Percentiles rank a stretch among this genome's conserved stretches.
These are phyloP conservation scores for Cercophora sp. DNA, from an alignment of 495 filamentous ascomycete genomes.

Conservation along the genomic window DNA sequence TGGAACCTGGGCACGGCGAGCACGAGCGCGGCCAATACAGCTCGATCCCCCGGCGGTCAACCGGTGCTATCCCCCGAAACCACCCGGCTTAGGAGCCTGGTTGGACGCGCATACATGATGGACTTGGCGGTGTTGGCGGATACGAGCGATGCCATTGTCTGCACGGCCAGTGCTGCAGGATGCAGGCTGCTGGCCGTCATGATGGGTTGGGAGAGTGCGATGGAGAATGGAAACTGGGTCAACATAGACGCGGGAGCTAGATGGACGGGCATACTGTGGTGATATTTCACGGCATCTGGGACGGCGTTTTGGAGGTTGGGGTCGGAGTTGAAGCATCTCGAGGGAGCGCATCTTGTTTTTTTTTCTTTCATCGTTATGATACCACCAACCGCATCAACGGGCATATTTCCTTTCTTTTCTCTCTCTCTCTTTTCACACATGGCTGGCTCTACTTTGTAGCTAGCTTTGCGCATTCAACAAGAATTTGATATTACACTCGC, in stretches of 20 bases:
- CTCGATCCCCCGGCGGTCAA: slow-evolving; percentile 15
- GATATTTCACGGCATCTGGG: background rate
- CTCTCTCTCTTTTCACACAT: background rate
- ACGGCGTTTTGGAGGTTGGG: background rate
- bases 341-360: background rate
- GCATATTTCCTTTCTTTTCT: background rate
- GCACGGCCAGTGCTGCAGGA: slow-evolving; percentile 59
- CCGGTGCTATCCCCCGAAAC: slow-evolving; percentile 44
- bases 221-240: slow-evolving; percentile 54
- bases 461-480: too few relatives aligned
- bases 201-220: slow-evolving; percentile 70
- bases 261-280: slow-evolving; percentile 45
- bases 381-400: slow-evolving; percentile 1
- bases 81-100: slow-evolving; percentile 55
- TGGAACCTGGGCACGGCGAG: slow-evolving; percentile 54
- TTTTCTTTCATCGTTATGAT: background rate
- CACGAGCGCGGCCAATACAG: slow-evolving; percentile 18
- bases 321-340: too few relatives aligned
- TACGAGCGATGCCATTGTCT: slow-evolving; percentile 59
- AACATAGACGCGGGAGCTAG: slow-evolving; percentile 68
- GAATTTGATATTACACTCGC: background rate
- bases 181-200: slow-evolving; percentile 70
- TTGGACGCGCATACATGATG: slow-evolving; percentile 66
- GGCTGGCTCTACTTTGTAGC: background rate
- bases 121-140: slow-evolving; percentile 64